phyloP scores from a whole-genome alignment of 1,284 basidiomycete genomes.

The Schizopora paradoxa region DNA sequence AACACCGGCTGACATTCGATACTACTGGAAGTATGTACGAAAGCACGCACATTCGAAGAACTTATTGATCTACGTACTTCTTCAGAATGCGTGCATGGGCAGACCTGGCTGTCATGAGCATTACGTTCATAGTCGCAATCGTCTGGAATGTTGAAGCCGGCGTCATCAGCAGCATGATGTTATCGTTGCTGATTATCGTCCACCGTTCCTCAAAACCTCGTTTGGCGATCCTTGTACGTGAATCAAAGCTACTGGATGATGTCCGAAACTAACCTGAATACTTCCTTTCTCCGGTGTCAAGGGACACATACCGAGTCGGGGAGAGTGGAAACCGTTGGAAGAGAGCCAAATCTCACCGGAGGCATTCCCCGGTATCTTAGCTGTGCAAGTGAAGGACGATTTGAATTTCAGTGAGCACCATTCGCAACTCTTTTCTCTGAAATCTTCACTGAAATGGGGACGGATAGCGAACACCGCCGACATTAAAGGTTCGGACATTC shows the following conservation, averaged over 20 bases:
- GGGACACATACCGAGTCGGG: constrained; percentile 77
- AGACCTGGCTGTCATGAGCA: constrained; percentile 75
- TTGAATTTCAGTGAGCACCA: constrained; percentile 72
- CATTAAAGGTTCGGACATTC: constrained; percentile 52
- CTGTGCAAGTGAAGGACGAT: constrained; percentile 75
- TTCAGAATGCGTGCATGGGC: constrained; percentile 80
- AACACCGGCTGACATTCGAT: constrained; percentile 78
- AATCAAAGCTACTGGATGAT: neutral
- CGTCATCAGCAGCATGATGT: constrained; percentile 75
- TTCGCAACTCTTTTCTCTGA: neutral
- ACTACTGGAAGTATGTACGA: constrained; percentile 66
- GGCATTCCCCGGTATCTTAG: constrained; percentile 72
- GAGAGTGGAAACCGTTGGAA: constrained; percentile 75
- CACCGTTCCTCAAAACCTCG: constrained; percentile 75
- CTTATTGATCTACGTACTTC: constrained; percentile 8
- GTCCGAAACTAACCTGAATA: neutral
- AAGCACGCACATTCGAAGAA: neutral
- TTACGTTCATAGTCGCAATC: constrained; percentile 80
- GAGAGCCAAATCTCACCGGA: constrained; percentile 74
- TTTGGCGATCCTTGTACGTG: constrained; percentile 58
- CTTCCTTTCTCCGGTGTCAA: constrained; percentile 23
- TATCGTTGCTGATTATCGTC: constrained; percentile 83
- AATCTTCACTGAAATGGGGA: neutral
- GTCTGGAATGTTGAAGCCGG: constrained; percentile 80
- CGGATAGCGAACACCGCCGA: constrained; percentile 79